A percentile compares a stretch with the other conserved stretches of the same genome.
Evolutionary conservation across 1,284 basidiomycete genomes (phyloP).

Genomic region (Vanrija sp.): DNA sequence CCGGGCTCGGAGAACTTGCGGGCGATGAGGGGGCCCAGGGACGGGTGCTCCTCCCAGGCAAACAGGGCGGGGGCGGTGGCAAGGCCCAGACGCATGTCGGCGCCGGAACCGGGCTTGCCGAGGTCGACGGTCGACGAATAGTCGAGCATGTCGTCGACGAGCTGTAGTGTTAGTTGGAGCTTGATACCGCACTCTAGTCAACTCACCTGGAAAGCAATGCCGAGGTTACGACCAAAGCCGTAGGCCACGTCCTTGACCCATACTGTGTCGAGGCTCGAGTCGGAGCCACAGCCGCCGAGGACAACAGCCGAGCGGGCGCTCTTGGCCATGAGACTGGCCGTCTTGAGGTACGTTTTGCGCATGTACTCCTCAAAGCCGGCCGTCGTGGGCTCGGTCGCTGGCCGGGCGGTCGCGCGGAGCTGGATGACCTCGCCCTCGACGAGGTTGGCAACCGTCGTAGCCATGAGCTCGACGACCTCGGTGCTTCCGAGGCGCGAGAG

Average conservation of each 20-base stretch:
- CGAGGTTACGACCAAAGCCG: conserved; percentile 81
- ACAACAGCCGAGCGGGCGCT: conserved; percentile 82
- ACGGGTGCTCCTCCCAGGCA: conserved; percentile 83
- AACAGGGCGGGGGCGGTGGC: conserved; percentile 92
- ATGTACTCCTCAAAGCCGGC: conserved; percentile 76
- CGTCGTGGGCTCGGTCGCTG: conserved; percentile 38
- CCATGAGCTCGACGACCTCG: conserved; percentile 90
- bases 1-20: conserved; percentile 78
- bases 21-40: conserved; percentile 71
- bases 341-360: conserved; percentile 93
- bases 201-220: conserved; percentile 89
- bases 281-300: conserved; percentile 67
- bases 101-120: conserved; percentile 76
- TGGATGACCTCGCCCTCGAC: conserved; percentile 96
- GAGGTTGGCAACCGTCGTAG: conserved; percentile 87
- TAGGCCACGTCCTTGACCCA: conserved; percentile 91
- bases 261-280: conserved; percentile 54
- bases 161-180: conserved; percentile 53
- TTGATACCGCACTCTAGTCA: not conserved
- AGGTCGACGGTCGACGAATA: conserved; percentile 65
- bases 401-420: conserved; percentile 55
- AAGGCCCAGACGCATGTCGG: conserved; percentile 79
- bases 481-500: conserved; percentile 78
- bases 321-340: conserved; percentile 93
- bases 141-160: conserved; percentile 89